A percentile compares a stretch with the other conserved stretches of the same genome.
phyloP scores from a whole-genome alignment of 768 basidiomycete species.

The Suillus subaureus region DNA sequence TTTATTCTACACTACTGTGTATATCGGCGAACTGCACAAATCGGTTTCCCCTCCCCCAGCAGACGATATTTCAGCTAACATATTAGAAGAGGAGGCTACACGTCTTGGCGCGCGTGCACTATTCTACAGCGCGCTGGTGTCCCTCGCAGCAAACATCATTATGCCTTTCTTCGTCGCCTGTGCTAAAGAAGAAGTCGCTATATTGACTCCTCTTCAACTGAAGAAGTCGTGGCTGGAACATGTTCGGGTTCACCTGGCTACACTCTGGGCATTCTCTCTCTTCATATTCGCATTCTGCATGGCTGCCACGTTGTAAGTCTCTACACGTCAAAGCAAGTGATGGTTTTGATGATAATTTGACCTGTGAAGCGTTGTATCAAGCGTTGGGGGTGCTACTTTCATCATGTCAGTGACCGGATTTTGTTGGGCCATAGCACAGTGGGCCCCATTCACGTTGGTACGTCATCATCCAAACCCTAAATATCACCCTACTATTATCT shows the following conservation, averaged over 20 bases:
- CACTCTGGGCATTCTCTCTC: conserved; percentile 80
- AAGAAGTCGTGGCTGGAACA: conserved; percentile 38
- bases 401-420: conserved; percentile 83
- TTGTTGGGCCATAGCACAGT: conserved; percentile 91
- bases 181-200: conserved; percentile 14
- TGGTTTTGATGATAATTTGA: conserved; percentile 6
- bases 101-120: conserved; percentile 84
- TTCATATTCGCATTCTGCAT: conserved; percentile 75
- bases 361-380: conserved; percentile 62
- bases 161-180: conserved; percentile 63
- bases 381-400: conserved; percentile 69
- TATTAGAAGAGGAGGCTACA: conserved; percentile 68
- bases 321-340: conserved; percentile 9
- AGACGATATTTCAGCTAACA: conserved; percentile 34
- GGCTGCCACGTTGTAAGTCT: conserved; percentile 79
- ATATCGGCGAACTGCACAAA: conserved; percentile 87
- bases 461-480: conserved; percentile 24
- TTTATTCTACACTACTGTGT: conserved; percentile 85
- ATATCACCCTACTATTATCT: conserved; percentile 17
- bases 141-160: conserved; percentile 66
- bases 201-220: conserved; percentile 20
- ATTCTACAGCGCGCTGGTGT: conserved; percentile 73
- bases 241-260: conserved; percentile 62
- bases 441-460: conserved; percentile 92
- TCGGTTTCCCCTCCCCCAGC: conserved; percentile 37